Conservation (phyloP, 257 asterid genomes). For the Penstemon eatonii region DNA sequence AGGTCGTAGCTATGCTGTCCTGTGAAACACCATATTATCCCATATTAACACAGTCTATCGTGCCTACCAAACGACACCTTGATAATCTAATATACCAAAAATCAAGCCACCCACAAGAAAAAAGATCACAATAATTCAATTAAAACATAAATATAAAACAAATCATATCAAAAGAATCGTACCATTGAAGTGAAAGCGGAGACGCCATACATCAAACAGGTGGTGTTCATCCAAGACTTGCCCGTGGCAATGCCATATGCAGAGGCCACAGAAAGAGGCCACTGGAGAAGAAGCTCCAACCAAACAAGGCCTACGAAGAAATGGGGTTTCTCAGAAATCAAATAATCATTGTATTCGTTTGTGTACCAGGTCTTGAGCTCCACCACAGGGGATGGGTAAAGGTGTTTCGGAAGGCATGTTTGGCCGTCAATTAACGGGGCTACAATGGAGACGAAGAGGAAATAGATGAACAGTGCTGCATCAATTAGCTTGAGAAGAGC, state of each 20-base stretch:
- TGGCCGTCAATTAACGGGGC: constrained; percentile 87
- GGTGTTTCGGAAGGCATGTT: constrained; percentile 50
- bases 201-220: constrained; percentile 82
- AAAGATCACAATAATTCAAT: background rate
- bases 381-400: constrained; percentile 58
- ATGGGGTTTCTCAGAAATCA: constrained; percentile 69
- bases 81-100: constrained; percentile 1
- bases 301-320: constrained; percentile 82
- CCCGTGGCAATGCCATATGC: constrained; percentile 68
- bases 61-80: too few relatives aligned
- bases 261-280: constrained; percentile 73
- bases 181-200: constrained; percentile 73
- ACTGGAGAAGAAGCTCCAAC: constrained; percentile 79
- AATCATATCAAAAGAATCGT: background rate
- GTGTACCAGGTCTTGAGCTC: constrained; percentile 71
- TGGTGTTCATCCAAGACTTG: constrained; percentile 75
- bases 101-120: background rate
- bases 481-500: constrained; percentile 54
- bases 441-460: constrained; percentile 58
- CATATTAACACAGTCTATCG: background rate
- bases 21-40: background rate
- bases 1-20: background rate
- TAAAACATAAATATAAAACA: background rate
- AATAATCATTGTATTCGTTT: constrained; percentile 63
- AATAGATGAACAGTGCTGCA: constrained; percentile 57